These are phyloP conservation scores for Cryphonectria carpinicola DNA, from an alignment of 2,329 filamentous ascomycete species.

Conservation along the genomic window DNA sequence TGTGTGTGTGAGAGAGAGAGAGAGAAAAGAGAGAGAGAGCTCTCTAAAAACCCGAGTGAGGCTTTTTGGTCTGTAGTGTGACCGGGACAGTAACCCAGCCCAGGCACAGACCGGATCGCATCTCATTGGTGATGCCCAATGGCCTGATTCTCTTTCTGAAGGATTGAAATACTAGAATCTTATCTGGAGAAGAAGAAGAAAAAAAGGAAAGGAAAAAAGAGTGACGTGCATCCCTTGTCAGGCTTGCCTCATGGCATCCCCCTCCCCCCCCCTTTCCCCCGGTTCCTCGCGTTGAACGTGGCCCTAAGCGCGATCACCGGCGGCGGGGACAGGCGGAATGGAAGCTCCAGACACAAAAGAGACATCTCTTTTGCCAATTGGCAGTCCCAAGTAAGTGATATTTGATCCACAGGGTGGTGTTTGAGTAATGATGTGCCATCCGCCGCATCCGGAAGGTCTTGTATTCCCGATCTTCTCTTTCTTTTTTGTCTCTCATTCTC, in stretches of 20 bases:
- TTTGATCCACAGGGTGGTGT: not conserved
- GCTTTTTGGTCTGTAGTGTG: no score
- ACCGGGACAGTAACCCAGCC: not conserved
- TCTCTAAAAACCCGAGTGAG: not conserved
- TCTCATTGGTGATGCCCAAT: not conserved
- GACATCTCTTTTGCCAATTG: not conserved
- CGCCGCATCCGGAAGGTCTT: slow-evolving; percentile 13
- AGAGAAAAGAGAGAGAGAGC: no score
- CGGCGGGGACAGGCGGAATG: slow-evolving; percentile 13
- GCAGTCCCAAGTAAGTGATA: not conserved
- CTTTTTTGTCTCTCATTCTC: not conserved
- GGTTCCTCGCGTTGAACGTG: slow-evolving; percentile 11
- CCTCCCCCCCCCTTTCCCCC: not conserved
- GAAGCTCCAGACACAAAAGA: not conserved
- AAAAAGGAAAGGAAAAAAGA: no score
- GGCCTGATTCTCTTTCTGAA: not conserved
- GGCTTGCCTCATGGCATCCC: not conserved
- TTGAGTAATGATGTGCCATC: not conserved
- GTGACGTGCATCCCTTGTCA: slow-evolving; percentile 19
- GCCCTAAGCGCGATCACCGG: slow-evolving; percentile 15
- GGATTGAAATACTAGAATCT: no score
- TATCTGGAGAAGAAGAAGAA: no score
- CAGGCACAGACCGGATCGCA: not conserved
- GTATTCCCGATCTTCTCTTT: not conserved
- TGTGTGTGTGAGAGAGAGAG: not conserved